Evolutionary conservation across 257 asterid species (phyloP).

Genomic region (Paulownia fortunei): DNA sequence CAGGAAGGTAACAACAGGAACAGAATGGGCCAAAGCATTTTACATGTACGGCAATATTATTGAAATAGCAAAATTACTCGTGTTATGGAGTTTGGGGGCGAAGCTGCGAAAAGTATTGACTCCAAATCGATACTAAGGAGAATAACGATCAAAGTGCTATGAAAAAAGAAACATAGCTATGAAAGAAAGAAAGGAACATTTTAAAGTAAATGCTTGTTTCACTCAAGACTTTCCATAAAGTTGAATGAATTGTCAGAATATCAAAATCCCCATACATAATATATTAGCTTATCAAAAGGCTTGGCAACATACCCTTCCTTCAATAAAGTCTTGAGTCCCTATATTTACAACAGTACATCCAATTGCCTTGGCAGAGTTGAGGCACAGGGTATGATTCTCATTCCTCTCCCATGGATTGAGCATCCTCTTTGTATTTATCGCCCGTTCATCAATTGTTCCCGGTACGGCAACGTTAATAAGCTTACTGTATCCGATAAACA

Average conservation of each 20-base stretch:
- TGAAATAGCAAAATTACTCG: not conserved
- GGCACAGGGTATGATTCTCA: constrained; percentile 85
- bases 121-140: not conserved
- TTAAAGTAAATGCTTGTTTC: not conserved
- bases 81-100: not conserved
- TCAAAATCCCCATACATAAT: not conserved
- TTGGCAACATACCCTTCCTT: constrained; percentile 70
- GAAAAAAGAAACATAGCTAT: not conserved
- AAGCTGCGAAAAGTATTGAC: not conserved
- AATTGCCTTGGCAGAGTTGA: constrained; percentile 87
- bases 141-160: not conserved
- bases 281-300: not conserved
- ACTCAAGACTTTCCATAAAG: not conserved
- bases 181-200: not conserved
- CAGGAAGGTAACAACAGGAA: not conserved
- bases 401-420: constrained; percentile 93
- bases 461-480: constrained; percentile 88
- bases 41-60: not conserved
- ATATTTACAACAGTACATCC: constrained; percentile 86
- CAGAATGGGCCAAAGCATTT: not conserved
- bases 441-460: constrained; percentile 89
- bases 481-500: constrained; percentile 54
- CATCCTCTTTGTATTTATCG: constrained; percentile 70
- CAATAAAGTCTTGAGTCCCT: constrained; percentile 80
- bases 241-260: not conserved